Evolutionary conservation across 2,329 filamentous ascomycete species (phyloP), one percentile per base, ranked within the genome.

Genomic region (Fusarium dlaminii): DNA sequence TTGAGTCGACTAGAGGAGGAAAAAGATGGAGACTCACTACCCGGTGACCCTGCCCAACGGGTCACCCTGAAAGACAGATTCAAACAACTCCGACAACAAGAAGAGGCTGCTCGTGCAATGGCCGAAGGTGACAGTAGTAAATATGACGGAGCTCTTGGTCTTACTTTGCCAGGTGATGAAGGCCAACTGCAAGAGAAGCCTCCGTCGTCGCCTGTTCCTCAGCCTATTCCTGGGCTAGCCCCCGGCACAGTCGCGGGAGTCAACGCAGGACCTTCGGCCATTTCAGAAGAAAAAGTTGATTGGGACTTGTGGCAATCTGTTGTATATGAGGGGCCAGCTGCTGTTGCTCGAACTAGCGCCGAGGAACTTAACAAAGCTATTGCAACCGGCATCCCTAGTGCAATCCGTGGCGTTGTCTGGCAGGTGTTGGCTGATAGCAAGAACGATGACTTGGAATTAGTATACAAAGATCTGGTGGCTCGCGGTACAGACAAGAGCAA

Each of bases 231-330:
- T 8, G 90, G 88, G 64, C 85, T 98, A 49, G 91, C 94, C 2
- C 95, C 95, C 0, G 95, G 95, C 4, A 98, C 95, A 4, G 94
- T 93, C 13, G 92, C 94, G 17, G 95, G 96, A 11, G 90, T 95
- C 46, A 92, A 92, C 30, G 91, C 92, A 29, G 93, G 93, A 3
- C 93, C 93, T 14, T 92, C 94, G 7, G 90, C 91, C 29, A 87
- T 91, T 71, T 84, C 85, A 20, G 93, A 95, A 78, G 86, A 87
- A 22, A 92, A 94, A 30, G 96, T 99, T n/a, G 95, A 99, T 80
- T 99, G 96, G 96, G 96, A 99, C 82, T 85, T 99, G 43, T 99
- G 96, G 96, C 96, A 99, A 81, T 91, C 93, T 30, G 93, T 99
- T 8, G 96, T 99, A 39, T 97, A 98, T 75, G 94, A 98, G 84